Conservation (phyloP, 176 grass and related monocot species). For the Guadua angustifolia region DNA sequence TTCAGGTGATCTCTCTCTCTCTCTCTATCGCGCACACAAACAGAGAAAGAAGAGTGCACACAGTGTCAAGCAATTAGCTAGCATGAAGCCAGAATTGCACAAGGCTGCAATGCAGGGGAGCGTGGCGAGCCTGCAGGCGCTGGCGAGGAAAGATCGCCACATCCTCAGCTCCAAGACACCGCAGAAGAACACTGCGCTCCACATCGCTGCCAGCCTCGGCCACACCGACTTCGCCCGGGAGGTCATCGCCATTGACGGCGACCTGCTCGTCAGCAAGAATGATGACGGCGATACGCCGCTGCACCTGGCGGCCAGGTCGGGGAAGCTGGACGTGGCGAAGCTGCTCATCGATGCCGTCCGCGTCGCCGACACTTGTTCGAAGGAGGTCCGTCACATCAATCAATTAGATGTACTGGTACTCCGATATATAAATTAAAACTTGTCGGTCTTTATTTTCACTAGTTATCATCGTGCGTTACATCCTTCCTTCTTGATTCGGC, state of each 20-base stretch:
- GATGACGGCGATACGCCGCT: conserved; percentile 66
- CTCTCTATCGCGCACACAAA: no score
- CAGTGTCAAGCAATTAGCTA: background rate
- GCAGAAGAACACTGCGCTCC: conserved; percentile 59
- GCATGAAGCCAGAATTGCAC: conserved; percentile 57
- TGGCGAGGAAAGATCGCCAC: background rate
- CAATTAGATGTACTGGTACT: no score
- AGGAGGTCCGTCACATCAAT: no score
- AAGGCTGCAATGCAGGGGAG: conserved; percentile 52
- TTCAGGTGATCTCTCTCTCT: background rate
- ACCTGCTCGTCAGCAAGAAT: conserved; percentile 46
- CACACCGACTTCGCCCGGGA: conserved; percentile 32
- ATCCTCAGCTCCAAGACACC: conserved; percentile 55
- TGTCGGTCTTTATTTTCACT: no score
- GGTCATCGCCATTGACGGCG: background rate
- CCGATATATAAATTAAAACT: no score
- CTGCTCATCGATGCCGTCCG: background rate
- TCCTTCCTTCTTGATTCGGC: no score
- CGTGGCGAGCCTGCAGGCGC: background rate
- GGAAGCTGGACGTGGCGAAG: conserved; percentile 32
- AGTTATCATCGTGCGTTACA: no score
- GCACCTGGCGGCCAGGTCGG: conserved; percentile 59
- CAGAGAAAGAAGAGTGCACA: background rate
- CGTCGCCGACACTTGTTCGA: background rate
- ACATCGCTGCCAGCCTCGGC: conserved; percentile 55